These are phyloP conservation scores for Trichoderma koningiopsis DNA, from an alignment of 2,329 filamentous ascomycete genomes.

Conservation along the genomic window DNA sequence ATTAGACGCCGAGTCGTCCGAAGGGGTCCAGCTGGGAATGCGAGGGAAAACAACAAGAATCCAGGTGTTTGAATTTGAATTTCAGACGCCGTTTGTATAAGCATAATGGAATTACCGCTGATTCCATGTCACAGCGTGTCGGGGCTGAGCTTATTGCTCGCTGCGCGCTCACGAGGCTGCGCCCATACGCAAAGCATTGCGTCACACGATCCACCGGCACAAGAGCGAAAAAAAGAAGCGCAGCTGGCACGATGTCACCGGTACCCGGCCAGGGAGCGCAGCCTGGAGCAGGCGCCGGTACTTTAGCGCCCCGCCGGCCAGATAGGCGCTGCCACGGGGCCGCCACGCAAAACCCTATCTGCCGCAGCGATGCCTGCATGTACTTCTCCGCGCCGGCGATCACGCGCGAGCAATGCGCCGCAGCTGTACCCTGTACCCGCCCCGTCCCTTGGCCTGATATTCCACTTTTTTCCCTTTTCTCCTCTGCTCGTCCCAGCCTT, in stretches of 20 bases:
- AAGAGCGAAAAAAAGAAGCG: neutral
- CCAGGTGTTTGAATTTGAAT: neutral
- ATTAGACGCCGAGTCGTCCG: conserved; percentile 15
- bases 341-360: neutral
- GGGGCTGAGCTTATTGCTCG: neutral
- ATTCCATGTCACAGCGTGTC: neutral
- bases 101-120: neutral
- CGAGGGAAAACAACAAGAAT: neutral
- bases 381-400: neutral
- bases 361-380: neutral
- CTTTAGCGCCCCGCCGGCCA: neutral
- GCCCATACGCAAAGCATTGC: conserved; percentile 16
- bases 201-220: conserved; percentile 15
- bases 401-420: neutral
- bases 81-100: neutral
- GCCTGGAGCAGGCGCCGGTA: neutral
- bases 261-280: neutral
- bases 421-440: neutral
- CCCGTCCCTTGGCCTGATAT: conserved; percentile 4
- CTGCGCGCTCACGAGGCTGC: conserved; percentile 7
- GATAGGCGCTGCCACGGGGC: neutral
- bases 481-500: neutral
- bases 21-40: conserved; percentile 1
- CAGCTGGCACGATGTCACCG: neutral
- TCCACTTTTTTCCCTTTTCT: neutral